phyloP scores from a whole-genome alignment of 2,329 filamentous ascomycete genomes.

The Myriosclerotinia scirpicola region DNA sequence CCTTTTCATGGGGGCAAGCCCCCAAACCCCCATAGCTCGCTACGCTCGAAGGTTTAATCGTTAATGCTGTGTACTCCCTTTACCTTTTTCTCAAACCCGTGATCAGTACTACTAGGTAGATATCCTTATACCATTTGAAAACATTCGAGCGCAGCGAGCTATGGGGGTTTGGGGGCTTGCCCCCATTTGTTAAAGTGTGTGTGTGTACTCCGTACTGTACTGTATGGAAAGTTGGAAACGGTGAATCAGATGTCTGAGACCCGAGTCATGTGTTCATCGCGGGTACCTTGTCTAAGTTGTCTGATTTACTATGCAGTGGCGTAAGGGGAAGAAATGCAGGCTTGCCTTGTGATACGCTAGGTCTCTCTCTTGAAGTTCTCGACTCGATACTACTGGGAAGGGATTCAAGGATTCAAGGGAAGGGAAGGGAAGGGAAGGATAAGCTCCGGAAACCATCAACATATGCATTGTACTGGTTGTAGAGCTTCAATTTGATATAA shows the following conservation, averaged over 20 bases:
- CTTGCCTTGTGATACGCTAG: constrained; percentile 5
- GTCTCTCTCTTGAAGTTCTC: not conserved
- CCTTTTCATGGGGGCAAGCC: no score
- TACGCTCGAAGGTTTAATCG: no score
- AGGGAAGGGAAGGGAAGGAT: not conserved
- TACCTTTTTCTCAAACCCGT: no score
- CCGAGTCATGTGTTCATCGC: constrained; percentile 11
- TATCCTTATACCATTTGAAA: no score
- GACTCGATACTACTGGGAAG: not conserved
- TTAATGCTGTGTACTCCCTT: no score
- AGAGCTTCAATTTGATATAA: not conserved
- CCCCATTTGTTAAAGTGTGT: no score
- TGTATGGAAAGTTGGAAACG: not conserved
- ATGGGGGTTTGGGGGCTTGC: no score
- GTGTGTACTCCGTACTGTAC: no score
- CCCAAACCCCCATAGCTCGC: no score
- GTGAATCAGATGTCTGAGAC: constrained; percentile 12
- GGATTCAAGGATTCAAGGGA: not conserved
- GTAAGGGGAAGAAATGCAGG: constrained; percentile 4
- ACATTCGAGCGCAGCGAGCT: no score
- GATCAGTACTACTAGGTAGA: no score
- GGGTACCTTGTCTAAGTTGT: constrained; percentile 14
- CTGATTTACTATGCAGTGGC: constrained; percentile 11
- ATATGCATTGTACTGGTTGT: no score
- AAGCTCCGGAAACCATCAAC: not conserved